Percentiles rank a stretch among this genome's conserved stretches.
Evolutionary conservation across 2,329 filamentous ascomycete genomes (phyloP).

Genomic region (Fusarium marasasianum): DNA sequence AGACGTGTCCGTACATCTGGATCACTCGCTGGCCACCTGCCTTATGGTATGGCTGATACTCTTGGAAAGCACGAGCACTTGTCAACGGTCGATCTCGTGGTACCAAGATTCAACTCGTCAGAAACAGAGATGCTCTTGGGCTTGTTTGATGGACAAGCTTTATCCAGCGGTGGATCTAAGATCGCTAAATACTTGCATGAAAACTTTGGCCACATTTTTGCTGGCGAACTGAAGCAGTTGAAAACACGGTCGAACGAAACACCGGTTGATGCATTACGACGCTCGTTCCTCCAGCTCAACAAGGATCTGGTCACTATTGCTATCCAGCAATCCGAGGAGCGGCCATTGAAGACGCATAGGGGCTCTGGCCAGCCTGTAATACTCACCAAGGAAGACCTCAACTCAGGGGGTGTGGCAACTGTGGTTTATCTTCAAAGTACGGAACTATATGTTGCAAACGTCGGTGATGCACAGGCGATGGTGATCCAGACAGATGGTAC

Average conservation of each 20-base stretch:
- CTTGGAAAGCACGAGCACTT: constrained; percentile 93
- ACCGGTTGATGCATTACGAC: constrained; percentile 82
- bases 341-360: constrained; percentile 72
- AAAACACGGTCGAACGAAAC: constrained; percentile 75
- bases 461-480: constrained; percentile 95
- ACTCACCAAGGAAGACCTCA: constrained; percentile 87
- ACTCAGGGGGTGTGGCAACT: constrained; percentile 90
- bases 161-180: constrained; percentile 90
- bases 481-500: constrained; percentile 89
- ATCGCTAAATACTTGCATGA: constrained; percentile 97
- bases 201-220: constrained; percentile 88
- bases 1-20: constrained; percentile 95
- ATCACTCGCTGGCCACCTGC: constrained; percentile 88
- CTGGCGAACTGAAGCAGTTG: constrained; percentile 79
- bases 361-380: constrained; percentile 77
- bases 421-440: constrained; percentile 89
- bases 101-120: constrained; percentile 88
- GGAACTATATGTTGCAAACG: constrained; percentile 93
- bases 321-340: constrained; percentile 81
- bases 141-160: constrained; percentile 94
- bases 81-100: constrained; percentile 94
- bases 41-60: constrained; percentile 97
- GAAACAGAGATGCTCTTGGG: constrained; percentile 91
- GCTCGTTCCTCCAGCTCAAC: constrained; percentile 89
- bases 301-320: constrained; percentile 92